Evolutionary conservation across 352 stramenopile genomes (phyloP), one percentile per base, ranked within the genome.

Genomic region (Phytophthora crassamura): DNA sequence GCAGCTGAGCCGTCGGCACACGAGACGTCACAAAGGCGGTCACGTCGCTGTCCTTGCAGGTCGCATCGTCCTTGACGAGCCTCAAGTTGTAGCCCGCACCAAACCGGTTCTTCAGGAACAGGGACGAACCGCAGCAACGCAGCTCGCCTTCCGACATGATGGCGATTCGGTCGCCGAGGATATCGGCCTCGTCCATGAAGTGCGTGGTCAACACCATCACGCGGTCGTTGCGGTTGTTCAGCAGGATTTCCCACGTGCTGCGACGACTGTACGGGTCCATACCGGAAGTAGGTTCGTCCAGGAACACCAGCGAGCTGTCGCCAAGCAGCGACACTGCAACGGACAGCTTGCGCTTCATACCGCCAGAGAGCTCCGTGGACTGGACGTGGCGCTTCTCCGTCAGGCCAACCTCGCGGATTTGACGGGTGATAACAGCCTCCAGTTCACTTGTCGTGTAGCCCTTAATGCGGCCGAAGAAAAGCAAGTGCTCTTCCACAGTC

Each of bases 211-310:
- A 53, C 25, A 98, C 71, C 59, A 97, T 95, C 33, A 94, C 67
- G 28, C 80, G 74, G 43, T 82, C 75, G 48, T 85, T 68, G 14
- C 80, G 68, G 35, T 78, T 82, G 69, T 86, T 85, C 34, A 86
- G 46, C 48, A 90, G 59, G 22, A 97, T 78, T 35, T 95, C n/a
- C n/a, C n/a, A n/a, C n/a, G n/a, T n/a, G n/a, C n/a, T n/a, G n/a
- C n/a, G n/a, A n/a, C n/a, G n/a, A 56, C 78, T 94, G 67, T 98
- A 99, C 15, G 96, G 95, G 65, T 99, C 97, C 93, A 99, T 98
- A 4, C 96, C 96, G 28, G 68, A 90, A 15, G 95, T 99, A 2
- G 95, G 95, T 59, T 98, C 91, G 46, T 98, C 90, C 42, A 97
- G 70, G 38, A 96, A 91, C 43, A 95, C 82, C 20, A 97, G 46